phyloP scores from a whole-genome alignment of 2,329 filamentous ascomycete species.

The Chrysoporthe cubensis region DNA sequence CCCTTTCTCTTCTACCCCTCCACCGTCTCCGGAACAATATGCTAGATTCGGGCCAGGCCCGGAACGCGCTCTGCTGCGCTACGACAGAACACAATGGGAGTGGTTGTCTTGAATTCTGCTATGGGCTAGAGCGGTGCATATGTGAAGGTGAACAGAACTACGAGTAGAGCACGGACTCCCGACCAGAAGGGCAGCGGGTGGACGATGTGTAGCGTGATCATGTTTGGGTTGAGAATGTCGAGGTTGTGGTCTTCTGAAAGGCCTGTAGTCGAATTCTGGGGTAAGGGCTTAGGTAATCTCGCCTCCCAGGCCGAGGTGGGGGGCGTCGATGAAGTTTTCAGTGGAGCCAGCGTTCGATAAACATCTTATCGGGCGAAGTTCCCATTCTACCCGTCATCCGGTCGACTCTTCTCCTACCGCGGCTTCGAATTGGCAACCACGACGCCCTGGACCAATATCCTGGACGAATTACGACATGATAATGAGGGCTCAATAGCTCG shows the following conservation, averaged over 20 bases:
- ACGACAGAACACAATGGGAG: constrained; percentile 16
- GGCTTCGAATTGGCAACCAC: background rate
- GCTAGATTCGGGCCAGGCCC: background rate
- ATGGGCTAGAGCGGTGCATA: background rate
- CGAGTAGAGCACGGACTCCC: background rate
- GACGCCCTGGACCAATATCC: background rate
- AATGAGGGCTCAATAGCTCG: constrained; percentile 11
- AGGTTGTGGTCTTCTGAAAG: too few relatives aligned
- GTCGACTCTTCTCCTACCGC: constrained; percentile 13
- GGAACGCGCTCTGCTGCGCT: background rate
- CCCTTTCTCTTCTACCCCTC: too few relatives aligned
- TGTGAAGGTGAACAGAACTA: background rate
- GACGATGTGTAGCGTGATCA: background rate
- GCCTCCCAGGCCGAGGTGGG: background rate
- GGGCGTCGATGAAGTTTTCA: background rate
- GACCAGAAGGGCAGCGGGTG: background rate
- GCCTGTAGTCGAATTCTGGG: too few relatives aligned
- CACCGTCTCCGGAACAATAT: background rate
- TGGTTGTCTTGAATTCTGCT: background rate
- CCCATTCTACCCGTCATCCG: constrained; percentile 9
- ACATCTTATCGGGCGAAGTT: constrained; percentile 22
- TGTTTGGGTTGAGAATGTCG: too few relatives aligned
- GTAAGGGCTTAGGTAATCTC: background rate
- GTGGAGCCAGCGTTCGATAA: constrained; percentile 7
- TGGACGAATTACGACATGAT: constrained; percentile 8